A percentile compares a stretch with the other conserved stretches of the same genome.
Conservation (phyloP, 192 early-diverging fungal genomes). For the Coemansia sp. region DNA sequence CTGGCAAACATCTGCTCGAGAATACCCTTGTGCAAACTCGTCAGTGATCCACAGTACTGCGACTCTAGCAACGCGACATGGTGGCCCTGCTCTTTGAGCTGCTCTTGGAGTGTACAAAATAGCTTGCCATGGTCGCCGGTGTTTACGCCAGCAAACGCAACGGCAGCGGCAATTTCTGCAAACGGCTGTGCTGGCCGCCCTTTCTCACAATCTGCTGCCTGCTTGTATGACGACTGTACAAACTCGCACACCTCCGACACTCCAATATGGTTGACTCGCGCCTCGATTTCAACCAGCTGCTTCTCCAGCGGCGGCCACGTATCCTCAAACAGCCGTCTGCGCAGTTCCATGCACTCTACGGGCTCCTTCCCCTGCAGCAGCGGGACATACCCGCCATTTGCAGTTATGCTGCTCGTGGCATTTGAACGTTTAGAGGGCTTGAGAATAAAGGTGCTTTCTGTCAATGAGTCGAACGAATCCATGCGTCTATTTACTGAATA, state of each 20-base stretch:
- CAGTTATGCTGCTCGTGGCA: background rate
- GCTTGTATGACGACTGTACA: conserved; percentile 56
- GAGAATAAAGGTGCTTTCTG: conserved; percentile 53
- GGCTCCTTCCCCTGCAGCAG: conserved; percentile 61
- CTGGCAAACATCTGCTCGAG: conserved; percentile 67
- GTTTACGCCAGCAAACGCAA: conserved; percentile 72
- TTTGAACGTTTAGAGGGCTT: conserved; percentile 19
- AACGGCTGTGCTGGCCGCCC: conserved; percentile 55
- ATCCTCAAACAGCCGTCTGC: conserved; percentile 52
- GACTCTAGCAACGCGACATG: conserved; percentile 68
- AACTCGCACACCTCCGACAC: conserved; percentile 60
- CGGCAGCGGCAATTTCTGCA: conserved; percentile 68
- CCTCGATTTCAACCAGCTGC: conserved; percentile 29
- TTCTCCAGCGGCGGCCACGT: conserved; percentile 56
- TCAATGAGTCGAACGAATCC: conserved; percentile 52
- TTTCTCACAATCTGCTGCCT: conserved; percentile 24
- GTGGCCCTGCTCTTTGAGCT: conserved; percentile 29
- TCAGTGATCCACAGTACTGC: conserved; percentile 63
- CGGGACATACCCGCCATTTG: conserved; percentile 58
- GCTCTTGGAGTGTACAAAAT: conserved; percentile 63
- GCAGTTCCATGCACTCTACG: conserved; percentile 48
- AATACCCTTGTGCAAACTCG: conserved; percentile 59
- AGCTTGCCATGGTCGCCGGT: conserved; percentile 72
- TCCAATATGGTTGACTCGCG: conserved; percentile 59
- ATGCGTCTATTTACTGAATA: conserved; percentile 27